Conservation (phyloP, 768 basidiomycete species). For the Tulasnella sp. region DNA sequence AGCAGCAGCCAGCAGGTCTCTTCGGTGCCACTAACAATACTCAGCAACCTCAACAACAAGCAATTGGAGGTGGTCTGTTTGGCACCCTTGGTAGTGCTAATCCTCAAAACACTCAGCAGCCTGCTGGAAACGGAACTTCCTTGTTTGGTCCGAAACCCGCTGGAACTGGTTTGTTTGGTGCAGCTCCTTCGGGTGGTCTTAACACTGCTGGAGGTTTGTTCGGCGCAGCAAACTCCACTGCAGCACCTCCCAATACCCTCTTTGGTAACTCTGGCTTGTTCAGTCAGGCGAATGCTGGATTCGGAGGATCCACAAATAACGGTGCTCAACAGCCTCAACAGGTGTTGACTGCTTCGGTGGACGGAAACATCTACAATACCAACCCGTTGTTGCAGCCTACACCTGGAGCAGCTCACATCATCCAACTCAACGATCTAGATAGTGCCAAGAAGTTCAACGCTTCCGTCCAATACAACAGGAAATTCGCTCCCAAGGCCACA, state of each 20-base stretch:
- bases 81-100: constrained; percentile 31
- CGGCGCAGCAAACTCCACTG: constrained; percentile 34
- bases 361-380: constrained; percentile 41
- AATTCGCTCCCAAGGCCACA: constrained; percentile 3
- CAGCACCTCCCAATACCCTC: constrained; percentile 38
- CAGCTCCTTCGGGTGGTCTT: background rate
- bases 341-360: constrained; percentile 70
- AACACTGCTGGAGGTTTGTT: constrained; percentile 25
- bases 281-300: constrained; percentile 26
- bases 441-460: constrained; percentile 21
- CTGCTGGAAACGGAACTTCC: constrained; percentile 2
- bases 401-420: constrained; percentile 20
- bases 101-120: constrained; percentile 20
- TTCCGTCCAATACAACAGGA: constrained; percentile 15
- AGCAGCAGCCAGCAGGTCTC: constrained; percentile 25
- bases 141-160: constrained; percentile 8
- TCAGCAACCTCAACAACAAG: background rate
- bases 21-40: constrained; percentile 30
- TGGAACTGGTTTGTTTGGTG: constrained; percentile 7
- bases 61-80: constrained; percentile 34
- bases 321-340: constrained; percentile 30
- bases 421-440: constrained; percentile 18
- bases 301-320: background rate
- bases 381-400: constrained; percentile 28
- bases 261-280: constrained; percentile 32